phyloP scores from a whole-genome alignment of 1,284 basidiomycete genomes.

The Irpex rosettiformis region DNA sequence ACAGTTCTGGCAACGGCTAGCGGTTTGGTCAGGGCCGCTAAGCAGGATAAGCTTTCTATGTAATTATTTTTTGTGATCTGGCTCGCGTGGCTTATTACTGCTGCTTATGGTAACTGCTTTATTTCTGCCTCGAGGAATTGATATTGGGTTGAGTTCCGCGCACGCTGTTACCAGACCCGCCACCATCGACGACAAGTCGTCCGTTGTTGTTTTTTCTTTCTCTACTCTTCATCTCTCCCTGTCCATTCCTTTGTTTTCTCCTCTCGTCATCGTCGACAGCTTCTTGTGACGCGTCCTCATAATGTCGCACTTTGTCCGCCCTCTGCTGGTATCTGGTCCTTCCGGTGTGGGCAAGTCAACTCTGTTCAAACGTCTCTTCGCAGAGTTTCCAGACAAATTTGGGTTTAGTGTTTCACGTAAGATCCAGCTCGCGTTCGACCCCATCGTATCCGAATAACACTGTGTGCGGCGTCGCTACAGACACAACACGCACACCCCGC shows the following conservation, averaged over 20 bases:
- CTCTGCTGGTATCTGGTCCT: slow-evolving; percentile 78
- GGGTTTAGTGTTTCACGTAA: slow-evolving; percentile 94
- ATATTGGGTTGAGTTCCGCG: neutral
- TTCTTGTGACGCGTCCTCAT: neutral
- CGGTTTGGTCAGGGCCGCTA: too few relatives aligned
- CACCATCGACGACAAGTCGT: slow-evolving; percentile 6
- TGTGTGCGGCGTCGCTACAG: too few relatives aligned
- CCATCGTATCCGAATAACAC: neutral
- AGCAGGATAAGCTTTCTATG: too few relatives aligned
- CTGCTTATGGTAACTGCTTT: too few relatives aligned
- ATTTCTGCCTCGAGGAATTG: too few relatives aligned
- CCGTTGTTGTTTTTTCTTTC: too few relatives aligned
- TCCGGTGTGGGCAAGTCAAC: slow-evolving; percentile 97
- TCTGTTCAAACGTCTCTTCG: slow-evolving; percentile 82
- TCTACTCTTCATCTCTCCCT: neutral
- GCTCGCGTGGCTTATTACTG: too few relatives aligned
- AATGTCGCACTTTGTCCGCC: slow-evolving; percentile 40
- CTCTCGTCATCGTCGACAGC: too few relatives aligned
- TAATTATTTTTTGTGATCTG: neutral
- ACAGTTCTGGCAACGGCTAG: slow-evolving; percentile 7
- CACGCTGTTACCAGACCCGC: neutral
- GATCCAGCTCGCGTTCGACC: slow-evolving; percentile 25
- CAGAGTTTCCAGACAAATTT: slow-evolving; percentile 81
- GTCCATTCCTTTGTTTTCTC: slow-evolving; percentile 11
- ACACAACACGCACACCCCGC: slow-evolving; percentile 89